phyloP scores from a whole-genome alignment of 1,284 basidiomycete genomes.

The Cystobasidium slooffiae region DNA sequence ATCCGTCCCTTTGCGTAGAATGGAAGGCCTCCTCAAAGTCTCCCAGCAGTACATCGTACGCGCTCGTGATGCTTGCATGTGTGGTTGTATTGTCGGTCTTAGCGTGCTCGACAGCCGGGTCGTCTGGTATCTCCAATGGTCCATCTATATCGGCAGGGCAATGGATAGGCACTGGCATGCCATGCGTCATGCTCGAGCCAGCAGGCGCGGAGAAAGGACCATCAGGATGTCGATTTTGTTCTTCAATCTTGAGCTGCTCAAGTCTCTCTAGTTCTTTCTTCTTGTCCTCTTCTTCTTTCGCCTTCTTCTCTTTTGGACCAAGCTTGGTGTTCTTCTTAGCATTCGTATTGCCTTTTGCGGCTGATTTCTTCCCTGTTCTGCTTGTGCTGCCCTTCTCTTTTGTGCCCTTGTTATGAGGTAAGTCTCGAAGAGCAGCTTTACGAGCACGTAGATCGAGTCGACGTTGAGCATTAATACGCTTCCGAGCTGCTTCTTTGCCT shows the following conservation, averaged over 20 bases:
- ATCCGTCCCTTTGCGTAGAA: neutral
- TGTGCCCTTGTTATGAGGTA: neutral
- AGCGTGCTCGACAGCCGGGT: slow-evolving; percentile 14
- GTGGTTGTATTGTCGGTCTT: slow-evolving; percentile 24
- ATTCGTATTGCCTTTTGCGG: neutral
- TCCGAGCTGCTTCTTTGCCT: slow-evolving; percentile 25
- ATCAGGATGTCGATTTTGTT: slow-evolving; percentile 27
- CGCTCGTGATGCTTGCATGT: slow-evolving; percentile 26
- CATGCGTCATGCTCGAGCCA: slow-evolving; percentile 8
- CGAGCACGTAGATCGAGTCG: slow-evolving; percentile 1
- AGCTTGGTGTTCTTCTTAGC: slow-evolving; percentile 21
- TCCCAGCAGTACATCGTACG: slow-evolving; percentile 26
- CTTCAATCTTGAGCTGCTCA: slow-evolving; percentile 5
- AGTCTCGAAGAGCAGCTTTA: neutral
- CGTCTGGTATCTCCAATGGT: neutral
- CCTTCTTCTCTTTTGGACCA: slow-evolving; percentile 23
- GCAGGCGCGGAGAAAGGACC: slow-evolving; percentile 37
- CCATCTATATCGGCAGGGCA: slow-evolving; percentile 1
- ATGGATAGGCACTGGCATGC: slow-evolving; percentile 19
- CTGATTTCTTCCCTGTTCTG: neutral
- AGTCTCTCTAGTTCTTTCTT: slow-evolving; percentile 3
- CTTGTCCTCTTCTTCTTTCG: slow-evolving; percentile 13
- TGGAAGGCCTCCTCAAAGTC: slow-evolving; percentile 37
- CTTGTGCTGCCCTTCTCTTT: neutral
- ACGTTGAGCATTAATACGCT: slow-evolving; percentile 8